Evolutionary conservation across 345 rosid genomes (phyloP).

Genomic region (Cardamine chenopodiifolia): DNA sequence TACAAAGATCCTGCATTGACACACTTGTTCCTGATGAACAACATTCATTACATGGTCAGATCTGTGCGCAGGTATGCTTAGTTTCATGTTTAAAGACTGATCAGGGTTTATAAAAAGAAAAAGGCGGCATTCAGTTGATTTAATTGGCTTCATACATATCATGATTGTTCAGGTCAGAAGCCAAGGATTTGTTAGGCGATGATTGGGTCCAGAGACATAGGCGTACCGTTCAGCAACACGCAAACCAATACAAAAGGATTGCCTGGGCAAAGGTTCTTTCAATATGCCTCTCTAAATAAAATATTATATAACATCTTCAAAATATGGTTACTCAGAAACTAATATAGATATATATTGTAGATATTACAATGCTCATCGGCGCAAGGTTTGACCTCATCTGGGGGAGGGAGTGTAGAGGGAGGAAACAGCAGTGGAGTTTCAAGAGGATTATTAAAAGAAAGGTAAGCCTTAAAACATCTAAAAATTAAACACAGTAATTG

Average conservation of each 20-base stretch:
- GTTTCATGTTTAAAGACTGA: conserved; percentile 5
- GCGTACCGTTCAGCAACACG: conserved; percentile 97
- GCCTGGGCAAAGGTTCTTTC: conserved; percentile 85
- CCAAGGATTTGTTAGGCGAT: conserved; percentile 96
- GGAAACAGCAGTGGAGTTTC: conserved; percentile 94
- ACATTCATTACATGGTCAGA: conserved; percentile 98
- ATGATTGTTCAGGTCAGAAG: conserved; percentile 78
- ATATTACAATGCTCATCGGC: conserved; percentile 81
- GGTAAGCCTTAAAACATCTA: conserved; percentile 45
- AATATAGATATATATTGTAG: conserved; percentile 39
- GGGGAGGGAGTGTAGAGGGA: conserved; percentile 72
- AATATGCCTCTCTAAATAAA: neutral
- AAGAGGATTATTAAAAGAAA: conserved; percentile 83
- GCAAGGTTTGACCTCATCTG: conserved; percentile 95
- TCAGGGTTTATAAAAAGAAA: neutral
- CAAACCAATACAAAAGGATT: conserved; percentile 92
- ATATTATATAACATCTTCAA: neutral
- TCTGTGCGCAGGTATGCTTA: conserved; percentile 88
- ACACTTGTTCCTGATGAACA: conserved; percentile 93
- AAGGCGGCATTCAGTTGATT: neutral
- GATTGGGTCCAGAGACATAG: conserved; percentile 99
- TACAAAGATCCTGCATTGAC: conserved; percentile 89
- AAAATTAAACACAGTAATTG: neutral
- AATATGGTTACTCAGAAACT: neutral
- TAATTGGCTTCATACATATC: conserved; percentile 10